Evolutionary conservation across 768 basidiomycete species (phyloP).

Genomic region (Phylloporus arenicola): DNA sequence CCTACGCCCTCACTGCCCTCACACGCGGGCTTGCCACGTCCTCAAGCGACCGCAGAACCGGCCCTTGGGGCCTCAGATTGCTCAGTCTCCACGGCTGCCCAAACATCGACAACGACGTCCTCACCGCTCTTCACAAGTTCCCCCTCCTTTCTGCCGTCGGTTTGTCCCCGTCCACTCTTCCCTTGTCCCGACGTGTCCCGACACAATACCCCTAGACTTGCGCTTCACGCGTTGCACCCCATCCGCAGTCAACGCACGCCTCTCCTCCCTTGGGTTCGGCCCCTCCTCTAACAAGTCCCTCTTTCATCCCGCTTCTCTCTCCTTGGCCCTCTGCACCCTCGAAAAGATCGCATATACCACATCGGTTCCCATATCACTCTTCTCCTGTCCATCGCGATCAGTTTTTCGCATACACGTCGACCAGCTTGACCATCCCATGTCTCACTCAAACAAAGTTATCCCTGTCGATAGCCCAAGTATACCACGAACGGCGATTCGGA

Average conservation of each 20-base stretch:
- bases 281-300: constrained; percentile 27
- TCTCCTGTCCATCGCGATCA: constrained; percentile 22
- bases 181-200: constrained; percentile 1
- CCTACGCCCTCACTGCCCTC: constrained; percentile 50
- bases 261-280: constrained; percentile 22
- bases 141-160: constrained; percentile 59
- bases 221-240: constrained; percentile 43
- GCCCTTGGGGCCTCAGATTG: constrained; percentile 56
- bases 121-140: constrained; percentile 41
- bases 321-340: constrained; percentile 30
- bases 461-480: neutral
- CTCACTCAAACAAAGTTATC: constrained; percentile 1
- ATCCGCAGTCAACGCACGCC: constrained; percentile 12
- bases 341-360: constrained; percentile 17
- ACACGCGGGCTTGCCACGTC: constrained; percentile 37
- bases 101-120: constrained; percentile 41
- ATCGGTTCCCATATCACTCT: constrained; percentile 19
- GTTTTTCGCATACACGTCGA: constrained; percentile 27
- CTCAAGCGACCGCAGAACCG: constrained; percentile 28
- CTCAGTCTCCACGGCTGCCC: constrained; percentile 52
- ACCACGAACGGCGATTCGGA: constrained; percentile 1
- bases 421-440: constrained; percentile 5
- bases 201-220: constrained; percentile 35
- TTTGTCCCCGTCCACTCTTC: constrained; percentile 27
- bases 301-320: constrained; percentile 41